Conservation (phyloP, 352 stramenopile species). For the Elongisporangium anandrum region DNA sequence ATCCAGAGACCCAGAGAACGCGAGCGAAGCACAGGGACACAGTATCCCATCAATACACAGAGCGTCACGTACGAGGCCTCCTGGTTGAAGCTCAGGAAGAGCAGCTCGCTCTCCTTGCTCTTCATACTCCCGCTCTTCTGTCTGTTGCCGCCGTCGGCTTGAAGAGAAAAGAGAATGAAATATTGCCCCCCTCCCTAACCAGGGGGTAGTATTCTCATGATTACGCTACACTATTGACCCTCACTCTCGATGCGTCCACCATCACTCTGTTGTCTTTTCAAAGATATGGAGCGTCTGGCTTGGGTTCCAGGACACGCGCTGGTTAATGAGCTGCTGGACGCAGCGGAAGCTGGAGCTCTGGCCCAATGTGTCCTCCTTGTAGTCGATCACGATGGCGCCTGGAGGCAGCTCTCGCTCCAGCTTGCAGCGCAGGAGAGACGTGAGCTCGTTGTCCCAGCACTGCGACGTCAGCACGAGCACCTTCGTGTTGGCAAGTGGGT, state of each 20-base stretch:
- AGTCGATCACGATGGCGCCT: slow-evolving; percentile 42
- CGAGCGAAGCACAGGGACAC: neutral
- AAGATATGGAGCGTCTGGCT: slow-evolving; percentile 38
- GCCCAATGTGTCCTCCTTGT: slow-evolving; percentile 27
- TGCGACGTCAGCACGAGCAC: slow-evolving; percentile 57
- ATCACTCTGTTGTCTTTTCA: slow-evolving; percentile 1
- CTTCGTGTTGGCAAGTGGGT: slow-evolving; percentile 14
- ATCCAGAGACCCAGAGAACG: slow-evolving; percentile 7
- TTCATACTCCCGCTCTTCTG: slow-evolving; percentile 21
- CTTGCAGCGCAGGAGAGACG: slow-evolving; percentile 27
- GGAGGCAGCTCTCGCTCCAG: slow-evolving; percentile 30
- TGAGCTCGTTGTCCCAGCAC: slow-evolving; percentile 46
- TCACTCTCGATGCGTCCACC: no score
- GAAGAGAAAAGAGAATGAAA: no score
- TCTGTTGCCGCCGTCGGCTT: slow-evolving; percentile 1
- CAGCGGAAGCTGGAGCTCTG: slow-evolving; percentile 20
- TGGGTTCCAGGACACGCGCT: slow-evolving; percentile 40
- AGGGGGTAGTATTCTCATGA: no score
- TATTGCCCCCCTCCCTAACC: no score
- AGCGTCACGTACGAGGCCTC: slow-evolving; percentile 71
- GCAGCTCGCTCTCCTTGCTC: slow-evolving; percentile 51
- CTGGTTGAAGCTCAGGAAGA: slow-evolving; percentile 92
- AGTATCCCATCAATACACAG: neutral
- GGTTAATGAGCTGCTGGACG: slow-evolving; percentile 10
- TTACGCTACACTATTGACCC: no score